Base-by-base conservation (phyloP, 257 asterid species). In the Petunia secreta region DNA sequence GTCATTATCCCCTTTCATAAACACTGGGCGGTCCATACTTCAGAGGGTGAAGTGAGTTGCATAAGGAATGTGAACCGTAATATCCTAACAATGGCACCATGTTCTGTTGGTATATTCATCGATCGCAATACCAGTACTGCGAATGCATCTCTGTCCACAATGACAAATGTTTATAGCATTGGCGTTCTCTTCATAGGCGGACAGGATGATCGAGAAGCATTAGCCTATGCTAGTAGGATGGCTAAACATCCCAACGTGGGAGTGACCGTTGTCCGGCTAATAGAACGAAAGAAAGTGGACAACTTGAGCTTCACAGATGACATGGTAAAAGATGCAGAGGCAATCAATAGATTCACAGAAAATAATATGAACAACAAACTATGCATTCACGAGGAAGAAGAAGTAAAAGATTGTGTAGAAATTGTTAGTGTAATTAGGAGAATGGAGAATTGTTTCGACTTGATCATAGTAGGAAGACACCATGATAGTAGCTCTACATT, bases 111-210 rank as follows among this genome's bases (percentile, higher is more conserved):
- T 37, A 79, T 89, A 63, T 38, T 89, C 7, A 55, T 87, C 15
- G 89, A 87, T 37, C 87, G 85, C 8, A 82, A 75, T 0, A 63
- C 25, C 9, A 69, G 25, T 8, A 69, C 55, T 39, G 43, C 25
- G 43, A 69, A 54, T 39, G n/a, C 48, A 69, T 14, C 25, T 34
- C 36, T 44, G 34, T 34, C n/a, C 3, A 9, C 37, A 8, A 10
- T 14, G 58, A 3, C 25, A 13, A 66, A 8, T 0, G 16, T 82
- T 1, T 84, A 69, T 58, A 81, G 69, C 1, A 71, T 87, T 0
- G 88, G 86, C 2, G 83, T 89, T 8, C 37, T 87, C 37, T 89
- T 85, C 65, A 3, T 89, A 2, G 90, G 92, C 6, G 92, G 92
- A 9, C 50, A 81, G 1, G 90, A 89, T 53, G 92, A 89, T 41